Evolutionary conservation across 129 eudicot species (phyloP).

Genomic region (Tanacetum coccineum): DNA sequence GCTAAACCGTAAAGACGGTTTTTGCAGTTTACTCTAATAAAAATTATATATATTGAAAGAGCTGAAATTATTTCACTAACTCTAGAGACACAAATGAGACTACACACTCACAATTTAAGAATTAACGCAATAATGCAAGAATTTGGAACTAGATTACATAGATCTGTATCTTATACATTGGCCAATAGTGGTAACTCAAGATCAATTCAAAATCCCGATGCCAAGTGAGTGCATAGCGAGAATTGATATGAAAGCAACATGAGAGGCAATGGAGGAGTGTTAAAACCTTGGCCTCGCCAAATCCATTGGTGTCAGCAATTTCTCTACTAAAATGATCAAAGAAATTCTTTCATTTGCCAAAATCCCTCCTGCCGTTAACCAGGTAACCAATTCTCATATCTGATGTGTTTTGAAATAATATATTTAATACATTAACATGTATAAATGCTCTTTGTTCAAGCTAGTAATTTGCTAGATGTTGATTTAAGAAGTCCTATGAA

Average conservation of each 20-base stretch:
- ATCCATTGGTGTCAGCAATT: constrained; percentile 18
- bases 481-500: neutral
- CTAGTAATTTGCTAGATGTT: too few species aligned
- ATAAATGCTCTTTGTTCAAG: too few species aligned
- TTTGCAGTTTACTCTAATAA: too few species aligned
- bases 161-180: constrained; percentile 25
- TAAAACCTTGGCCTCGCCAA: constrained; percentile 17
- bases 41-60: too few species aligned
- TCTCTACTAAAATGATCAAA: neutral
- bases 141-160: constrained; percentile 15
- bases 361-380: constrained; percentile 17
- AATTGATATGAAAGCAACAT: neutral
- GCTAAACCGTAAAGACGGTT: neutral
- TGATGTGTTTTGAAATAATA: neutral
- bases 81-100: neutral
- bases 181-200: neutral
- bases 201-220: neutral
- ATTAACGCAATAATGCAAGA: neutral
- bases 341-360: constrained; percentile 15
- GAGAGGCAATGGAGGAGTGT: constrained; percentile 19
- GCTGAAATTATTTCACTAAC: too few species aligned
- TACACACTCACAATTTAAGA: neutral
- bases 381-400: neutral
- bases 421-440: too few species aligned
- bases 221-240: constrained; percentile 2